These are phyloP conservation scores for Pterulicium gracile DNA, from an alignment of 1,284 basidiomycete species.

Conservation along the genomic window DNA sequence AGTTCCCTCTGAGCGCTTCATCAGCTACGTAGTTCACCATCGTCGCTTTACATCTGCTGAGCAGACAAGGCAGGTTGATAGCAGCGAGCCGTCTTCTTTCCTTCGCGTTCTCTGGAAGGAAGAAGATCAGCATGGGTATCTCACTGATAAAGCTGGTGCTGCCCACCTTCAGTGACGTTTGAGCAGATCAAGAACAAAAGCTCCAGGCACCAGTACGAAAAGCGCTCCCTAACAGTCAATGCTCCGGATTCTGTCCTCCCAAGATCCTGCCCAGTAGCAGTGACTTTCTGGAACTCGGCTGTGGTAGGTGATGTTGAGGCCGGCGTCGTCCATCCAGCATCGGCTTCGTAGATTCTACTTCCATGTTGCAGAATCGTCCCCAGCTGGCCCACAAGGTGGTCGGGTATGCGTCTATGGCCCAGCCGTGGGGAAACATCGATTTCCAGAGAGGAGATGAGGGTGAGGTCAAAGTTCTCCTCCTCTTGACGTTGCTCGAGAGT, in stretches of 20 bases:
- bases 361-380: conserved; percentile 69
- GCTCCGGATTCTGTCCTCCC: conserved; percentile 54
- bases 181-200: conserved; percentile 76
- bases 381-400: conserved; percentile 59
- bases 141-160: no score
- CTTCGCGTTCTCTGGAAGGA: conserved; percentile 40
- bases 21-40: conserved; percentile 76
- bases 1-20: conserved; percentile 65
- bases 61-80: conserved; percentile 55
- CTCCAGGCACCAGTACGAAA: conserved; percentile 93
- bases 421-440: conserved; percentile 71
- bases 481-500: conserved; percentile 56
- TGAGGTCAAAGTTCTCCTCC: conserved; percentile 85
- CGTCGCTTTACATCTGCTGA: conserved; percentile 62
- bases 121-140: no score
- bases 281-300: conserved; percentile 14
- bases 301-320: conserved; percentile 15
- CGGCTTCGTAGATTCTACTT: conserved; percentile 54
- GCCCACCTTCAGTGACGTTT: conserved; percentile 46
- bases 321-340: conserved; percentile 15
- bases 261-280: conserved; percentile 24
- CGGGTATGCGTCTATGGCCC: conserved; percentile 60
- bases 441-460: conserved; percentile 72
- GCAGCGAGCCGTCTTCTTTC: conserved; percentile 59
- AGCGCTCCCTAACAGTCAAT: conserved; percentile 66